These are phyloP conservation scores for Phanerochaete carnosa DNA, from an alignment of 768 basidiomycete genomes.

Conservation along the genomic window DNA sequence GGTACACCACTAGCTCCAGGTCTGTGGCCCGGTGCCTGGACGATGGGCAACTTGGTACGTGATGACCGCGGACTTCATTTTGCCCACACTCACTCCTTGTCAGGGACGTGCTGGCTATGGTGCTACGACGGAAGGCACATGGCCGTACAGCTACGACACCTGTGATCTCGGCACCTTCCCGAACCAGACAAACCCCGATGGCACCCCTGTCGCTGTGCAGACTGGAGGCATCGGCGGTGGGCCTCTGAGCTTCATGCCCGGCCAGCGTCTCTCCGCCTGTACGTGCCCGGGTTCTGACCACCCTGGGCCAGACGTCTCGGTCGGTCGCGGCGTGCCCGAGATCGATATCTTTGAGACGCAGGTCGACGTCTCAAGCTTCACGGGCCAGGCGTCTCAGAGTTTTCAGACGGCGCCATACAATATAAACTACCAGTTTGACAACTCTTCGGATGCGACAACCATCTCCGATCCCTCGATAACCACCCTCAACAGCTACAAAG, in stretches of 20 bases:
- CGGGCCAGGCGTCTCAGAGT: slow-evolving; percentile 76
- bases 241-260: slow-evolving; percentile 74
- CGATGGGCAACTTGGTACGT: slow-evolving; percentile 65
- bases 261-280: slow-evolving; percentile 84
- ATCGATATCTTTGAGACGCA: slow-evolving; percentile 92
- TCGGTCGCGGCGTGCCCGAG: slow-evolving; percentile 81
- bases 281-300: slow-evolving; percentile 86
- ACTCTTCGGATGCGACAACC: slow-evolving; percentile 45
- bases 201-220: slow-evolving; percentile 53
- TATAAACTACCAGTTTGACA: slow-evolving; percentile 58
- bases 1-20: slow-evolving; percentile 60
- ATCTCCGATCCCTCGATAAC: slow-evolving; percentile 53
- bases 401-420: slow-evolving; percentile 82
- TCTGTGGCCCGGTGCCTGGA: slow-evolving; percentile 88
- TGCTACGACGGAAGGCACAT: slow-evolving; percentile 77
- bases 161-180: slow-evolving; percentile 88
- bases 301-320: slow-evolving; percentile 70
- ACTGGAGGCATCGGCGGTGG: slow-evolving; percentile 50
- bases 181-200: slow-evolving; percentile 66
- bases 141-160: slow-evolving; percentile 81
- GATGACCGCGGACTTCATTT: background rate
- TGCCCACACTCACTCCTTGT: slow-evolving; percentile 17
- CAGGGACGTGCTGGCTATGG: slow-evolving; percentile 87
- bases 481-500: slow-evolving; percentile 61
- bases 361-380: slow-evolving; percentile 45